Conservation (phyloP, 345 rosid genomes). For the Eucalyptus sp. region DNA sequence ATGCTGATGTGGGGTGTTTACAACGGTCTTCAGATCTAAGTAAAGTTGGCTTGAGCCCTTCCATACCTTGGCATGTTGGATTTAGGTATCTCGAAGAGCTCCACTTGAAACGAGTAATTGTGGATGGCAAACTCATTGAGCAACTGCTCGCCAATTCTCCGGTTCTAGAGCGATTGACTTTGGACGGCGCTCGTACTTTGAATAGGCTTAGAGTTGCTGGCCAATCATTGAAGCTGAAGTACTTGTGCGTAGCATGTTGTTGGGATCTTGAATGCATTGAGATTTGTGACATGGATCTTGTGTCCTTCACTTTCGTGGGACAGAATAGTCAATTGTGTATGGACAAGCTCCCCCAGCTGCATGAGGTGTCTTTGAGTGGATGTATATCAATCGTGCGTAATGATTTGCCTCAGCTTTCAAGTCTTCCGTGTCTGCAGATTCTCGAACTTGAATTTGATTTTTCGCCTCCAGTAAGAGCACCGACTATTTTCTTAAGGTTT, state of each 20-base stretch:
- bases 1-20: background rate
- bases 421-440: background rate
- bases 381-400: background rate
- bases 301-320: background rate
- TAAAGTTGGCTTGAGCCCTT: background rate
- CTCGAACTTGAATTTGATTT: background rate
- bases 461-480: background rate
- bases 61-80: background rate
- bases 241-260: background rate
- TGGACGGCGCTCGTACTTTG: background rate
- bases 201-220: background rate
- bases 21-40: background rate
- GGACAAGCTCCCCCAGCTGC: background rate
- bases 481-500: background rate
- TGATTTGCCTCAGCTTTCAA: background rate
- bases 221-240: background rate
- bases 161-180: background rate
- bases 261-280: background rate
- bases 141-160: background rate
- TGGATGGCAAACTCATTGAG: background rate
- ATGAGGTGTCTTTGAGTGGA: background rate
- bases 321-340: fast-evolving
- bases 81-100: background rate
- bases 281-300: background rate
- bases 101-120: background rate